These are phyloP conservation scores for Fibroporia radiculosa DNA, from an alignment of 768 basidiomycete genomes.

Conservation along the genomic window DNA sequence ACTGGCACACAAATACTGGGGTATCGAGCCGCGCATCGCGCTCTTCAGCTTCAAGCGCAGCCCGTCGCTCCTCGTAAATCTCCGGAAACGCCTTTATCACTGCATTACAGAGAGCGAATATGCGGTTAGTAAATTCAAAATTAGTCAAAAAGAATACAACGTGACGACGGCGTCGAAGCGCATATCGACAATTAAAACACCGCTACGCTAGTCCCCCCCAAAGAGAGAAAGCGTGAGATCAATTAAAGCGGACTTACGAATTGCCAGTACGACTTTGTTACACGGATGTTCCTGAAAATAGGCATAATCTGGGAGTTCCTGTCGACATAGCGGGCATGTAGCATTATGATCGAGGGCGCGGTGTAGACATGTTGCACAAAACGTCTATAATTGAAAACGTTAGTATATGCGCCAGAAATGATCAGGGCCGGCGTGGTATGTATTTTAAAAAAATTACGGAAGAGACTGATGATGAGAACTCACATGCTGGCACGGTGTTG, in stretches of 20 bases:
- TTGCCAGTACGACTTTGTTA: conserved; percentile 64
- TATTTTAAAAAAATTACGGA: conserved; percentile 1
- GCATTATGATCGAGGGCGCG: conserved; percentile 82
- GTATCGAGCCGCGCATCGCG: conserved; percentile 75
- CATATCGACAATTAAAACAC: conserved; percentile 4
- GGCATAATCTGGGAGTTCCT: conserved; percentile 62
- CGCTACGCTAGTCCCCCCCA: neutral
- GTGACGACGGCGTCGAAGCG: neutral
- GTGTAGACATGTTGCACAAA: conserved; percentile 83
- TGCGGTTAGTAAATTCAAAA: neutral
- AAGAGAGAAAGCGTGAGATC: no score
- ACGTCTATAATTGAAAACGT: conserved; percentile 48
- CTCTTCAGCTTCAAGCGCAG: conserved; percentile 66
- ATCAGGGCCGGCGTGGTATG: neutral
- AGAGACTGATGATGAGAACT: conserved; percentile 22
- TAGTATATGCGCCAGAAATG: neutral
- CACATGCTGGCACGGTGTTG: conserved; percentile 94
- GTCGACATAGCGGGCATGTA: conserved; percentile 82
- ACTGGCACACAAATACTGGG: conserved; percentile 85
- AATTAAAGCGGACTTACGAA: conserved; percentile 36
- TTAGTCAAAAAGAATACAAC: neutral
- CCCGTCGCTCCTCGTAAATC: conserved; percentile 55
- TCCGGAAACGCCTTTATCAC: conserved; percentile 66
- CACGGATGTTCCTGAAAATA: conserved; percentile 77
- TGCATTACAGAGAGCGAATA: no score